Percentiles rank a stretch among this genome's conserved stretches.
phyloP scores from a whole-genome alignment of 345 rosid genomes.

The Firmiana major region DNA sequence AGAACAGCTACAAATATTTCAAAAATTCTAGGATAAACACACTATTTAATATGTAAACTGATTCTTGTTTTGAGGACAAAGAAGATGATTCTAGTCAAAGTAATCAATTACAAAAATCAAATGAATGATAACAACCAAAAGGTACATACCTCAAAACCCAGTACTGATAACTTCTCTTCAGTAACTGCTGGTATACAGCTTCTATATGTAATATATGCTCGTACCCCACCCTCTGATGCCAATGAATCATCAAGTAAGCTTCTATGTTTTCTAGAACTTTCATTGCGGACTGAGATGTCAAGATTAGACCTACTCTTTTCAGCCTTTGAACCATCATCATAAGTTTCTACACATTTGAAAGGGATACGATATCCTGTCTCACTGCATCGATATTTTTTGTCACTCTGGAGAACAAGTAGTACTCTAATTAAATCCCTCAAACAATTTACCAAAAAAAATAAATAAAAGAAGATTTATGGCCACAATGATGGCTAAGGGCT shows the following conservation, averaged over 20 bases:
- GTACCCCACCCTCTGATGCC: constrained; percentile 28
- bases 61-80: not conserved
- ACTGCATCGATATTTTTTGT: constrained; percentile 76
- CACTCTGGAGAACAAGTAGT: constrained; percentile 38
- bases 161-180: constrained; percentile 69
- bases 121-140: not conserved
- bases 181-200: constrained; percentile 74
- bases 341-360: constrained; percentile 57
- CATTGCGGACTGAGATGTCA: constrained; percentile 25
- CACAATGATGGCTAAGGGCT: not conserved
- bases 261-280: constrained; percentile 30
- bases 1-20: not conserved
- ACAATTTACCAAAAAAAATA: not conserved
- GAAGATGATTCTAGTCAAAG: not conserved
- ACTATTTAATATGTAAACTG: not conserved
- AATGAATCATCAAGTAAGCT: constrained; percentile 47
- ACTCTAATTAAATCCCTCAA: constrained; percentile 1
- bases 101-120: constrained; percentile 7
- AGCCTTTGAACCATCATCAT: constrained; percentile 19
- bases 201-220: constrained; percentile 67
- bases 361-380: constrained; percentile 96
- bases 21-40: not conserved
- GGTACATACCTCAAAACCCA: constrained; percentile 80
- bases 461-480: not conserved
- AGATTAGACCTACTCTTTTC: constrained; percentile 30